Percentiles rank a stretch among this genome's conserved stretches.
These are phyloP conservation scores for Papiliotrema fonsecae DNA, from an alignment of 1,284 basidiomycete genomes.

Conservation along the genomic window DNA sequence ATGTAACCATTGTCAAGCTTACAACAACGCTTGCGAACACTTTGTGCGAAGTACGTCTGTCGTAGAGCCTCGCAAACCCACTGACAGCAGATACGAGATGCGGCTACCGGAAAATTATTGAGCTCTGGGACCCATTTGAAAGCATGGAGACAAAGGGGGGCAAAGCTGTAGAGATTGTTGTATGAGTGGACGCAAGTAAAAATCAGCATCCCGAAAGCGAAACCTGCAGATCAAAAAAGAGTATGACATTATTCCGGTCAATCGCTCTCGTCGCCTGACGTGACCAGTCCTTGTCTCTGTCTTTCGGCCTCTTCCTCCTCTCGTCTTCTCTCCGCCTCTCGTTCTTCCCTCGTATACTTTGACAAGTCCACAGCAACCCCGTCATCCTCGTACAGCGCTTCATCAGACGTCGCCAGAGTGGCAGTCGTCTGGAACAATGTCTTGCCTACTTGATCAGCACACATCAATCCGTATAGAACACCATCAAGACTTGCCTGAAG, in stretches of 20 bases:
- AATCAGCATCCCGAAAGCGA: too few relatives aligned
- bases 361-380: conserved; percentile 77
- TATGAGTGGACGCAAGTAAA: too few relatives aligned
- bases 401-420: conserved; percentile 64
- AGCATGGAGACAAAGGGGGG: conserved; percentile 15
- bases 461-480: neutral
- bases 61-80: neutral
- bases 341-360: conserved; percentile 69
- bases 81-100: conserved; percentile 6
- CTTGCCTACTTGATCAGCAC: conserved; percentile 56
- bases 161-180: conserved; percentile 4
- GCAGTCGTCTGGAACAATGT: conserved; percentile 81
- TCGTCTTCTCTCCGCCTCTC: conserved; percentile 59
- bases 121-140: conserved; percentile 26
- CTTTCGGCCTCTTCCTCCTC: conserved; percentile 54
- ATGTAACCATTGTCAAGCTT: neutral
- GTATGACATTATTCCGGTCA: conserved; percentile 5
- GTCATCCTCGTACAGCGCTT: conserved; percentile 70
- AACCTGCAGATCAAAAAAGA: too few relatives aligned
- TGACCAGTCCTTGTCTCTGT: conserved; percentile 22
- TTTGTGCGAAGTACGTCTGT: conserved; percentile 6
- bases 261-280: conserved; percentile 27
- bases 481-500: conserved; percentile 58
- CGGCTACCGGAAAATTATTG: conserved; percentile 15
- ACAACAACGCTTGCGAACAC: conserved; percentile 2